Percentiles rank a stretch among this genome's conserved stretches.
phyloP scores from a whole-genome alignment of 306 rosid genomes.

The Styphnolobium japonicum region DNA sequence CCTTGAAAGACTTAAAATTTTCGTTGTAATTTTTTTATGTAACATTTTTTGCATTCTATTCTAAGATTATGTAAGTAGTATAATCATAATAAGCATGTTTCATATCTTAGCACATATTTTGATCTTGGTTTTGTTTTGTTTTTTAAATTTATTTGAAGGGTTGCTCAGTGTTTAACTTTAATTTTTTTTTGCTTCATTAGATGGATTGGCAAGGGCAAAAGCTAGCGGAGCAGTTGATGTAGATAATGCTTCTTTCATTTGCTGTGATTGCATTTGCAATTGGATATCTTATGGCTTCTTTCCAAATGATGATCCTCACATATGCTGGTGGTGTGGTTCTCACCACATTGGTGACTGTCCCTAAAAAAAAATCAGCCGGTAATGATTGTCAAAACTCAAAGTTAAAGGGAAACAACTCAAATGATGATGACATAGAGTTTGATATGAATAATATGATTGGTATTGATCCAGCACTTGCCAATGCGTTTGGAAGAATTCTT shows the following conservation, averaged over 20 bases:
- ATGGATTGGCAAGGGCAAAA: conserved; percentile 99
- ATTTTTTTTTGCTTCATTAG: conserved; percentile 29
- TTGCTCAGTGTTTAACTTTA: background rate
- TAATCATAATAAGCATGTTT: background rate
- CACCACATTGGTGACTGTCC: conserved; percentile 74
- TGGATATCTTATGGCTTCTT: conserved; percentile 67
- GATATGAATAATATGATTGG: conserved; percentile 84
- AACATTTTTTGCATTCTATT: background rate
- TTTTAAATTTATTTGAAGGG: background rate
- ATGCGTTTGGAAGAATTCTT: conserved; percentile 72
- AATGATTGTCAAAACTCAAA: conserved; percentile 46
- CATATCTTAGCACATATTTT: background rate
- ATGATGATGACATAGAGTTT: conserved; percentile 60
- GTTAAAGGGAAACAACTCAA: conserved; percentile 48
- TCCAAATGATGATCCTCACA: conserved; percentile 64
- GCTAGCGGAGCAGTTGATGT: conserved; percentile 94
- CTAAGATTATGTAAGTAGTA: background rate
- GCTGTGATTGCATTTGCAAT: conserved; percentile 59
- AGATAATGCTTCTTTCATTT: conserved; percentile 64
- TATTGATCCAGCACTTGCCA: conserved; percentile 68
- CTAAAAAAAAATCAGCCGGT: too few species aligned
- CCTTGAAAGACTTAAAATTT: background rate
- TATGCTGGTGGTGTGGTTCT: conserved; percentile 82
- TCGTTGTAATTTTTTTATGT: background rate
- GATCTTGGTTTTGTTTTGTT: background rate